Percentiles rank a stretch among this genome's conserved stretches.
Evolutionary conservation across 768 basidiomycete genomes (phyloP).

Genomic region (Hortiboletus flavorubellus): DNA sequence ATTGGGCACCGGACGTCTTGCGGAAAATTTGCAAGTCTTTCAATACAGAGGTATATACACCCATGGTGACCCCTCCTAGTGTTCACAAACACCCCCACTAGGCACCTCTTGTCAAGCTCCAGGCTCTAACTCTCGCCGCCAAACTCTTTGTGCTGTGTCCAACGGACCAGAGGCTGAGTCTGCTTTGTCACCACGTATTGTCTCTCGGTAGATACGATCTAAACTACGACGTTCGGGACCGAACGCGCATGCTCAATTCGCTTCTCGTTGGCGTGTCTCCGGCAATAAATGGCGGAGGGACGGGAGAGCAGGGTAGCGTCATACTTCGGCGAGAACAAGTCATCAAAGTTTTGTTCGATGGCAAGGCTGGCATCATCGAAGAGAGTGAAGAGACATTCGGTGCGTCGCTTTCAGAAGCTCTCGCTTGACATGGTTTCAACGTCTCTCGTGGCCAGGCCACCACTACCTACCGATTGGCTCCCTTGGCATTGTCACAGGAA

Average conservation of each 20-base stretch:
- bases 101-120: slow-evolving; percentile 71
- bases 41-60: slow-evolving; percentile 53
- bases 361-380: slow-evolving; percentile 52
- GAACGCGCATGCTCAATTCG: slow-evolving; percentile 73
- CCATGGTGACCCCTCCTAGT: neutral
- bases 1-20: slow-evolving; percentile 88
- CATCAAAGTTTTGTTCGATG: slow-evolving; percentile 71
- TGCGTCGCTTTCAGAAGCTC: slow-evolving; percentile 20
- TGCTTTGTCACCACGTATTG: slow-evolving; percentile 71
- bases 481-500: slow-evolving; percentile 58
- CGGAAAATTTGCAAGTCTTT: slow-evolving; percentile 78
- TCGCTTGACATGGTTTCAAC: slow-evolving; percentile 3
- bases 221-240: slow-evolving; percentile 89
- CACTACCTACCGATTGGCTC: slow-evolving; percentile 57
- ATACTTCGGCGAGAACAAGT: slow-evolving; percentile 82
- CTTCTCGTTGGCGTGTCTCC: slow-evolving; percentile 58
- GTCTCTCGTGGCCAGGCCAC: slow-evolving; percentile 28
- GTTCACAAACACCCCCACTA: slow-evolving; percentile 26
- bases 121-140: slow-evolving; percentile 79
- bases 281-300: slow-evolving; percentile 32
- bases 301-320: slow-evolving; percentile 63
- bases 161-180: slow-evolving; percentile 43
- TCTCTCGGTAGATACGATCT: slow-evolving; percentile 83
- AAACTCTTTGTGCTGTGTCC: slow-evolving; percentile 76
- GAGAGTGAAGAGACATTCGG: slow-evolving; percentile 33